Base-by-base conservation (phyloP, 2,329 filamentous ascomycete genomes). In the Neonectria faginata region DNA sequence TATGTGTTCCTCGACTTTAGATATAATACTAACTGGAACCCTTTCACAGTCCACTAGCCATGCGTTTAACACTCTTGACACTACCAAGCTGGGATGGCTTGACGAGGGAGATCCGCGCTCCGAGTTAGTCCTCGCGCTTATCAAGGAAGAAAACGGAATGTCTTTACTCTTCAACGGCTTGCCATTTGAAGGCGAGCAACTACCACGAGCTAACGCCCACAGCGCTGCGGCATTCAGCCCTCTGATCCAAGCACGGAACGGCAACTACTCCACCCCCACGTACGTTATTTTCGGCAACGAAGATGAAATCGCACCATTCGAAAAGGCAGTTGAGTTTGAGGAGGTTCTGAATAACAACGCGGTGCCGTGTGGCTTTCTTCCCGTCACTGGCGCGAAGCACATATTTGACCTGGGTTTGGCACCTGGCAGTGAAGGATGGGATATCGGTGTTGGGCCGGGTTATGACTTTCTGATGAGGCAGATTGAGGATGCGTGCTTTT, bases 61-160 rank as follows among this genome's bases (percentile, higher is more conserved):
- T 48, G 60, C 64, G 2, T 62, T 65, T 29, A 68, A 64, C 47
- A 68, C 22, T 44, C 52, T 62, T 8, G 67, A 71, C 39, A 68
- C 65, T 1, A 64, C 66, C 22, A 66, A 63, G 44, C 60, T 67
- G 9, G 69, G 69, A 29, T 71, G 69, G 69, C 29, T 71, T 5
- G 22, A 57, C 7, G 52, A 59, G 3, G 61, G 60, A 41, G 69
- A 71, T 33, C 64, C 67, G 3, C 66, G 69, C 10, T 70, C 67
- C 7, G 67, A 70, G 45, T 53, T 70, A 1, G 66, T 68, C 20
- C 66, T 70, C n/a, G 64, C 64, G 2, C 66, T 68, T 3, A 52
- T 70, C 31, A 69, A 71, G 36, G 69, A 71, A 29, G 48, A 66
- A 31, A 65, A 67, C 18, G 69, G 69, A 42, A 66, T 71, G 62